Base-by-base conservation (phyloP, 441 rosid genomes). In the Populus tomentosa region DNA sequence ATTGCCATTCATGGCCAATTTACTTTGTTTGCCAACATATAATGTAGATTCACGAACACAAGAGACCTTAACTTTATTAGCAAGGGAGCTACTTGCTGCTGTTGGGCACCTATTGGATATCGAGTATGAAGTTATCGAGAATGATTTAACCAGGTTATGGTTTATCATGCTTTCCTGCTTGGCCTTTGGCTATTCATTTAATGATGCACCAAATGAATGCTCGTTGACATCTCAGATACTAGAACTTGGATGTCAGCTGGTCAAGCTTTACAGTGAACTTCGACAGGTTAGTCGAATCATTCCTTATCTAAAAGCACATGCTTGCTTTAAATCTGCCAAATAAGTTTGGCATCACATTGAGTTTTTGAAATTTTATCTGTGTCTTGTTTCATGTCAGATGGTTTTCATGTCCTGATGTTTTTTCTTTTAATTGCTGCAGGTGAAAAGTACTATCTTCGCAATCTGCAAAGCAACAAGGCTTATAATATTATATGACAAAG, bases 231-330 rank as follows among this genome's bases (percentile, higher is more conserved):
- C 87, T 70, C 79, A 82, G 80, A 79, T 86, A 74, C 74, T 89
- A 20, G 77, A 80, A 68, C 89, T 90, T 79, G 98, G 92, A 74
- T 85, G 93, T 81, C 96, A 90, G 82, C 85, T 97, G 81, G 84
- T 97, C 84, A 80, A 86, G 80, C 92, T 97, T 75, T 92, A 88
- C 78, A 80, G 97, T 80, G 97, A 95, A 36, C 93, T 97, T 76
- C 97, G 97, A 70, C 97, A 94, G 99, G 99, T 97, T 85, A 81
- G 94, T 88, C 72, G 72, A 82, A 75, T 40, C 36, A 30, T 56
- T 67, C 79, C 69, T 32, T 9, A 61, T 35, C 26, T 5, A 67
- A 76, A 33, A 10, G 7, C 23, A 13, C 68, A 53, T 74, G 33
- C 36, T 67, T 53, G 42, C 75, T 13, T 62, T 78, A 20, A 42